These are phyloP conservation scores for Bonia amplexicaulis DNA, from an alignment of 176 grass and related monocot genomes.

Conservation along the genomic window DNA sequence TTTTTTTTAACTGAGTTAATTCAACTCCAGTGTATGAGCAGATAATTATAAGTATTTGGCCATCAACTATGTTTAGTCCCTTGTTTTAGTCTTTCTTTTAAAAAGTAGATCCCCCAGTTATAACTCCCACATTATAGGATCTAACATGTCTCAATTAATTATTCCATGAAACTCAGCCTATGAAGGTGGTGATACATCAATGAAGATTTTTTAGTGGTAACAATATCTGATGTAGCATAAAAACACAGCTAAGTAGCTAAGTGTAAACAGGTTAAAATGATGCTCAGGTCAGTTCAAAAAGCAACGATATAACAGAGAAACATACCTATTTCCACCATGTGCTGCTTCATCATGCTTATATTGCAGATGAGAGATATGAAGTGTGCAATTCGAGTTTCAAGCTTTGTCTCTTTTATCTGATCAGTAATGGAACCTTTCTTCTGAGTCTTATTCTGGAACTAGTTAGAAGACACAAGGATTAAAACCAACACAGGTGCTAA, in stretches of 20 bases:
- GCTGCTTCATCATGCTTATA: constrained; percentile 97
- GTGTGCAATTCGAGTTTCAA: constrained; percentile 62
- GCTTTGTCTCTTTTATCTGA: constrained; percentile 68
- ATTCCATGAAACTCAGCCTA: not conserved
- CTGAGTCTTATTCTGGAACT: constrained; percentile 25
- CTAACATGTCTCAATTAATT: not conserved
- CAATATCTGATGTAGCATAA: not conserved
- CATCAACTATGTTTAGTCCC: not conserved
- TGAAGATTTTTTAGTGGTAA: not conserved
- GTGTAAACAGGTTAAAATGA: not conserved
- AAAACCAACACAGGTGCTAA: constrained; percentile 18
- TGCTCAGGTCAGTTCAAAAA: not conserved
- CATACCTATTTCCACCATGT: constrained; percentile 99
- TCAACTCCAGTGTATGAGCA: not conserved
- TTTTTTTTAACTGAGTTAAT: not conserved
- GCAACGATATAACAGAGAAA: not conserved
- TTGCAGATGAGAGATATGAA: constrained; percentile 94
- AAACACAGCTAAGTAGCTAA: not conserved
- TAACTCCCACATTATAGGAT: not conserved
- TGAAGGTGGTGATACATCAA: not conserved
- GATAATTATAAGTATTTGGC: not conserved
- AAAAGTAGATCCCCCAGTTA: not conserved
- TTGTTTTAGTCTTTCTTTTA: not conserved
- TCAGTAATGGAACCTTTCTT: constrained; percentile 36
- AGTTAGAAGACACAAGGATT: constrained; percentile 19